Evolutionary conservation across 768 basidiomycete species (phyloP), one percentile per base, ranked within the genome.

Genomic region (Roridomyces roridus): DNA sequence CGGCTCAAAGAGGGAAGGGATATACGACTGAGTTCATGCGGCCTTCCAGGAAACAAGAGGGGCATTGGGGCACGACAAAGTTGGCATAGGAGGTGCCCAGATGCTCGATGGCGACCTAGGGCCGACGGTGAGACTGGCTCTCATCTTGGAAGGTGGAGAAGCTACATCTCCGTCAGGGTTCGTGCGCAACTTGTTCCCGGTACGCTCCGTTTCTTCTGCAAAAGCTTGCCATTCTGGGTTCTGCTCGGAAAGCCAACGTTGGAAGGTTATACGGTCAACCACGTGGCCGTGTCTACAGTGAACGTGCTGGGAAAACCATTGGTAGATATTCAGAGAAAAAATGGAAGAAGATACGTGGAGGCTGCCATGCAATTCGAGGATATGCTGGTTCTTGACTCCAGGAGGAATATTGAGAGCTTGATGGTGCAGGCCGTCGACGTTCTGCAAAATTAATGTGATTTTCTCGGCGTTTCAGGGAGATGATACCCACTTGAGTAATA

Each of bases 391-490:
- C 58, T 67, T 72, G 73, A 71, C 75, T 57, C 81, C 78, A 67
- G 36, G 70, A 60, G 45, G 67, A 63, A 74, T 72, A 31, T 72
- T 53, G 18, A 91, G 72, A 8, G 93, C 91, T 72, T 92, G 93
- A 47, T 87, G 87, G 67, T 98, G 96, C 6, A 98, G 83, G 2
- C 94, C 95, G 66, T 98, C 96, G n/a, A 98, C 96, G 63, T 92
- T 92, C 79, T 89, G 49, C 17, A 43, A 44, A 28, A 29, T 21
- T 34, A 25, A 20, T 8, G 46, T 10, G 41, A 14, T 7, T n/a
- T 21, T 17, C 20, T 17, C 23, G 26, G 20, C 8, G 15, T 25
- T 40, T 31, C 14, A 31, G 8, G 1, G 18, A 3, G 8, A 24
- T 25, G 85, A n/a, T 81, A 89, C 15, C 15, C 31, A 34, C 89